Base-by-base conservation (phyloP, 768 basidiomycete species). In the Phylloporus sp. region DNA sequence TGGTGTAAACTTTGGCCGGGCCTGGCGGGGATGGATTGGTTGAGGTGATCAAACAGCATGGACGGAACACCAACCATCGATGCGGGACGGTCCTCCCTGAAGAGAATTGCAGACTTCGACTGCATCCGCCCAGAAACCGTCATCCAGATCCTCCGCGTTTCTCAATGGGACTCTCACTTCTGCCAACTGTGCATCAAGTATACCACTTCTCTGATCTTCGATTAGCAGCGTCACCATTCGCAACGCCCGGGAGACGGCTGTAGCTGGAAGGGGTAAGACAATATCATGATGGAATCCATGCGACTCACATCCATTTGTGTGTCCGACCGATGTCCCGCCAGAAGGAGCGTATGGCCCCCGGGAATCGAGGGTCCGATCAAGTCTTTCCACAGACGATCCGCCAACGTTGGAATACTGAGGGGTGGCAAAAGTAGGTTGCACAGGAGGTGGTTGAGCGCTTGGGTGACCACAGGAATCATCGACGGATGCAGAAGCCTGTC, bases 51-150 rank as follows among this genome's bases (percentile, higher is more conserved):
- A 4, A 41, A 45, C n/a, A 8, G 24, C 6, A 38, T 0, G 4
- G 16, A 45, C 10, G 11, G 13, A 28, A 26, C 10, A n/a, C 60
- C 41, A 48, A 85, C 87, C 87, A 64, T 90, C 87, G 47, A 90
- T 82, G 53, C 85, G 74, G 11, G 82, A 79, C 11, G 86, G 81
- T 23, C 82, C 74, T 0, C 64, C 58, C 64, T 90, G 87, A 22
- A 89, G 73, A 52, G 74, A 73, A 12, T 77, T 69, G 41, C 77
- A 75, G 34, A 90, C 71, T 31, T 86, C 80, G 55, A 76, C 74
- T 2, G 86, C 85, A 61, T 86, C 80, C 6, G 80, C 86, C 87
- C 87, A 89, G 59, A 76, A 85, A 5, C 82, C 80, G 57, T 80
- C 82, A 32, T 74, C 73, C 5, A 71, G 68, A 50, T 77, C 67